Evolutionary conservation across 2,329 filamentous ascomycete genomes (phyloP).

Genomic region (Cladophialophora psammophila): DNA sequence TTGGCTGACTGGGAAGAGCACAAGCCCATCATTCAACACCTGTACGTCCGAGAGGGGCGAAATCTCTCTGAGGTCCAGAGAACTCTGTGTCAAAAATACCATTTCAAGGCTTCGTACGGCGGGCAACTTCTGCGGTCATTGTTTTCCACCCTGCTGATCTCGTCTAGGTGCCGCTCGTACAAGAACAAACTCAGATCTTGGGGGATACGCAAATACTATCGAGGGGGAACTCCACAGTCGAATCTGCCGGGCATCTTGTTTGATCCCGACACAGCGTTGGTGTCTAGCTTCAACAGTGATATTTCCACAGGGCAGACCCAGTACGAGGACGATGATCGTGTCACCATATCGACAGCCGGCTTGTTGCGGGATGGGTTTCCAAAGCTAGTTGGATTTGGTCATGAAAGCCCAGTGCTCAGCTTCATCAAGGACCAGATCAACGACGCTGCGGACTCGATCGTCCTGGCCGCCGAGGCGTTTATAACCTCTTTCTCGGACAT

Average conservation of each 20-base stretch:
- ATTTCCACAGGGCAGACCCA: neutral
- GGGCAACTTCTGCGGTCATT: neutral
- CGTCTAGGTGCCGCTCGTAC: constrained; percentile 13
- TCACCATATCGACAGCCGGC: neutral
- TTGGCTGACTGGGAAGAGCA: constrained; percentile 17
- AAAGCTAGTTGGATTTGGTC: neutral
- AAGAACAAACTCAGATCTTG: constrained; percentile 14
- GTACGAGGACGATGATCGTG: neutral
- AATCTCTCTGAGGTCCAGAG: constrained; percentile 14
- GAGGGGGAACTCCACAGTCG: neutral
- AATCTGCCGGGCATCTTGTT: neutral
- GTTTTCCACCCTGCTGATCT: neutral
- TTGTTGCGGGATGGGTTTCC: neutral
- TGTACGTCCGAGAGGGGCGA: constrained; percentile 13
- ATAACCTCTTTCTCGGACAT: neutral
- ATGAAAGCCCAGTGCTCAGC: neutral
- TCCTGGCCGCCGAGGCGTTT: constrained; percentile 7
- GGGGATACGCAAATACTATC: constrained; percentile 14
- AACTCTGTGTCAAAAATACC: constrained; percentile 12
- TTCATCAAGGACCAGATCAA: constrained; percentile 2
- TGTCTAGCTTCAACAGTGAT: neutral
- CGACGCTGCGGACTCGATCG: neutral
- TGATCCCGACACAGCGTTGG: neutral
- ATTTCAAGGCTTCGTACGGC: constrained; percentile 12
- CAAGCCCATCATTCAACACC: neutral